A percentile compares a stretch with the other conserved stretches of the same genome.
Conservation (phyloP, 495 filamentous ascomycete genomes). For the Hypoxylon cercidicola region DNA sequence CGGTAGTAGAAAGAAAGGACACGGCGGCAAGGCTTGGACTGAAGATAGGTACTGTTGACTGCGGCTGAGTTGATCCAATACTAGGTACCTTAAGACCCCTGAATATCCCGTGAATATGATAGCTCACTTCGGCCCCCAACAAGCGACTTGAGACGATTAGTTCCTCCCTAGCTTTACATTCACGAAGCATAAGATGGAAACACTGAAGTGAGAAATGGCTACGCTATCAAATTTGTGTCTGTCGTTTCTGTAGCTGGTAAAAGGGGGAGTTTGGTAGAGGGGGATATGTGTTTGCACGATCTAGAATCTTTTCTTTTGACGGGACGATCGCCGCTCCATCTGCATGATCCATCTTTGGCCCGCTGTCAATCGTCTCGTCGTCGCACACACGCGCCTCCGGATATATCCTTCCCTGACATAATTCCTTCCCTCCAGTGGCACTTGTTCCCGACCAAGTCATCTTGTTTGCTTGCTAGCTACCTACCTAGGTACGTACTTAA, state of each 20-base stretch:
- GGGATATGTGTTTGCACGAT: conserved; percentile 40
- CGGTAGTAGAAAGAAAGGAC: no score
- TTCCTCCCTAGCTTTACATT: no score
- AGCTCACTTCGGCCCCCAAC: no score
- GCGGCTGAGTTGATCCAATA: no score
- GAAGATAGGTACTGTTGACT: no score
- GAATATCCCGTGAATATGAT: no score
- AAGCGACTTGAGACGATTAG: no score
- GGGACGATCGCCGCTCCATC: conserved; percentile 7
- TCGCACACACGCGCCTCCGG: conserved; percentile 29
- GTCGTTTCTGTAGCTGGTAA: conserved; percentile 12
- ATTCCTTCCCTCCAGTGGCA: neutral
- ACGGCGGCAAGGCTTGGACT: no score
- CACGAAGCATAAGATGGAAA: no score
- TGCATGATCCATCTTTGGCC: conserved; percentile 30
- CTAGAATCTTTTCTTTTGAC: conserved; percentile 33
- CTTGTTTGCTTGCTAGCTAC: conserved; percentile 4
- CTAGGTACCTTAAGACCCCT: no score
- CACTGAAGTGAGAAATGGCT: neutral
- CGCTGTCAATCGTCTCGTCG: conserved; percentile 12
- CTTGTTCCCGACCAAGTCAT: neutral
- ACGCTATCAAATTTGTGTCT: conserved; percentile 36
- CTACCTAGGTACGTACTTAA: conserved; percentile 13
- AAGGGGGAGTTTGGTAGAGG: neutral
- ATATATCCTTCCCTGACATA: conserved; percentile 33